Evolutionary conservation across 768 basidiomycete genomes (phyloP).

Genomic region (Panus rudis): DNA sequence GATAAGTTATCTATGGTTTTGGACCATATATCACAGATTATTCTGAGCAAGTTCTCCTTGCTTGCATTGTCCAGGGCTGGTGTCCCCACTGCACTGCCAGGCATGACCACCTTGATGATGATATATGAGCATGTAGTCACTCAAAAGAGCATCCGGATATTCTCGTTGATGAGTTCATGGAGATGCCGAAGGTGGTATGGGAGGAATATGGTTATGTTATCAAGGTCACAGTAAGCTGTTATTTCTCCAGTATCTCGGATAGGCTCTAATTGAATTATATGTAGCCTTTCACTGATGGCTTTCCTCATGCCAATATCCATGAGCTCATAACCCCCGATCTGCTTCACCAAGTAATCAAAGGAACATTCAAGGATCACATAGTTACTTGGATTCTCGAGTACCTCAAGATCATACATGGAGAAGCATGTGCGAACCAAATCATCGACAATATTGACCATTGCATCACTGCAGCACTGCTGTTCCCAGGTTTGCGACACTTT

Average conservation of each 20-base stretch:
- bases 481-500: conserved; percentile 11
- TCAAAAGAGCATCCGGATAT: conserved; percentile 6
- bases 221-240: conserved; percentile 18
- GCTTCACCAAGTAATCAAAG: conserved; percentile 36
- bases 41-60: conserved; percentile 29
- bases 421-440: conserved; percentile 13
- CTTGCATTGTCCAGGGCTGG: conserved; percentile 22
- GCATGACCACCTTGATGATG: too few relatives aligned
- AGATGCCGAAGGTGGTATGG: conserved; percentile 14
- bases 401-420: conserved; percentile 15
- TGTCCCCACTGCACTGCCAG: conserved; percentile 18
- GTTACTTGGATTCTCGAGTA: conserved; percentile 31
- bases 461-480: conserved; percentile 7
- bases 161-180: conserved; percentile 4
- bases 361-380: conserved; percentile 35
- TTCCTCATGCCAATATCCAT: conserved; percentile 32
- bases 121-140: too few relatives aligned
- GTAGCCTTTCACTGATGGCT: conserved; percentile 27
- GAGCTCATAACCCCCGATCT: conserved; percentile 28
- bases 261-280: not conserved
- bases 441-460: conserved; percentile 29
- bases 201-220: conserved; percentile 19
- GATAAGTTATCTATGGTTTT: conserved; percentile 21
- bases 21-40: conserved; percentile 33
- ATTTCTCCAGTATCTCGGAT: not conserved